phyloP scores from a whole-genome alignment of 129 eudicot genomes.

The Arctium lappa region DNA sequence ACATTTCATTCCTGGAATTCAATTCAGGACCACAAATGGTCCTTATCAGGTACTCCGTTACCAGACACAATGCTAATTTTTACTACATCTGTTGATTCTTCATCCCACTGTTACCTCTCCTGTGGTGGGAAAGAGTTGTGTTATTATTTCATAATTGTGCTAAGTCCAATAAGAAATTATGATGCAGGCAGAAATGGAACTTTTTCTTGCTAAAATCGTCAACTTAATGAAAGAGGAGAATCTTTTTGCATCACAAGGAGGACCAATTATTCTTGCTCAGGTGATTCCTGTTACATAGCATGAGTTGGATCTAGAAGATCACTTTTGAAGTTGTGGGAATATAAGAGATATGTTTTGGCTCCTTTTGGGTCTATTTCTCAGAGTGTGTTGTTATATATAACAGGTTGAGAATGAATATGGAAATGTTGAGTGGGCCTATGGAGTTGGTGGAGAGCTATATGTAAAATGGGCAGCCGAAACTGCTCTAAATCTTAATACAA shows the following conservation, averaged over 20 bases:
- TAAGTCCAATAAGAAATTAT: neutral
- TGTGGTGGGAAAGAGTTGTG: neutral
- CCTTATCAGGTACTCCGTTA: slow-evolving; percentile 53
- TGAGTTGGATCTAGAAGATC: neutral
- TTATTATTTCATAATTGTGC: neutral
- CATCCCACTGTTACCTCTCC: neutral
- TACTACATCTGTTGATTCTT: neutral
- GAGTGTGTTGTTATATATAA: slow-evolving; percentile 10
- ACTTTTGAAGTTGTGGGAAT: neutral
- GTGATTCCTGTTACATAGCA: slow-evolving; percentile 13
- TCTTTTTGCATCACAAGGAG: slow-evolving; percentile 87
- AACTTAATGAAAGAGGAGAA: slow-evolving; percentile 73
- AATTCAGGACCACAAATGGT: slow-evolving; percentile 67
- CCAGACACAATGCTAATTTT: neutral
- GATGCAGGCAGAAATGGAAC: slow-evolving; percentile 75
- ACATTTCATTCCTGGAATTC: slow-evolving; percentile 77
- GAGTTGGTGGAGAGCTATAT: slow-evolving; percentile 56
- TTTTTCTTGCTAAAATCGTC: slow-evolving; percentile 66
- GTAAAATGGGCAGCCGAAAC: slow-evolving; percentile 87
- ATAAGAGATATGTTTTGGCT: neutral
- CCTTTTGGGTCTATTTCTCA: slow-evolving; percentile 2
- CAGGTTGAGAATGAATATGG: slow-evolving; percentile 90
- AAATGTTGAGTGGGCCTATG: slow-evolving; percentile 69
- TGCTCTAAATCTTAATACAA: slow-evolving; percentile 56
- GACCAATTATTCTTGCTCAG: slow-evolving; percentile 82